phyloP scores from a whole-genome alignment of 1,284 basidiomycete genomes.

The Rhodofomes roseus region DNA sequence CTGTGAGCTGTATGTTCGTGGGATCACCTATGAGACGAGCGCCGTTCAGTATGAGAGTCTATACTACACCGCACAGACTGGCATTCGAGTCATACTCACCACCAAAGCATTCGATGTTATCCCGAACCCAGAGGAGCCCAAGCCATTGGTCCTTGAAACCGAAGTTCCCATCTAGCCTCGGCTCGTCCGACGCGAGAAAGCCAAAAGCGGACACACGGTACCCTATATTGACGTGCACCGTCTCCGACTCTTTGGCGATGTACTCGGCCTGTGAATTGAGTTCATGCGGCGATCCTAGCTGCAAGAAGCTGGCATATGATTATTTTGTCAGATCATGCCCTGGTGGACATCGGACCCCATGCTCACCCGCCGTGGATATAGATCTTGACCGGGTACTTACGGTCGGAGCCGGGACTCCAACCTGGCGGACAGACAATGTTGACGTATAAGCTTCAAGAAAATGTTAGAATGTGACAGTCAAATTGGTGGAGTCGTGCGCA shows the following conservation, averaged over 20 bases:
- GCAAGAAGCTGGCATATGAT: constrained; percentile 55
- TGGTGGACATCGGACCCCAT: background rate
- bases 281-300: constrained; percentile 70
- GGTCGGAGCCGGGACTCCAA: constrained; percentile 36
- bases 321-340: background rate
- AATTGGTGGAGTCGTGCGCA: constrained; percentile 26
- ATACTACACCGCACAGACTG: background rate
- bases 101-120: constrained; percentile 58
- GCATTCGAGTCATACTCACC: constrained; percentile 31
- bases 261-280: constrained; percentile 61
- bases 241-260: constrained; percentile 56
- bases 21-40: constrained; percentile 47
- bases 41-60: background rate
- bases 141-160: constrained; percentile 81
- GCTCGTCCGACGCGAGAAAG: constrained; percentile 63
- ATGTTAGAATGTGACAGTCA: background rate
- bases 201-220: constrained; percentile 73
- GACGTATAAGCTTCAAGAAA: constrained; percentile 41
- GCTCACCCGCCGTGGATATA: constrained; percentile 72
- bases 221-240: constrained; percentile 71
- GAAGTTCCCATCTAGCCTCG: constrained; percentile 62
- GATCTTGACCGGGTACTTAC: constrained; percentile 60
- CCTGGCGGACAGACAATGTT: constrained; percentile 67
- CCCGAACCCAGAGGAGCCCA: constrained; percentile 54
- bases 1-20: constrained; percentile 55